Evolutionary conservation across 2,329 filamentous ascomycete genomes (phyloP).

Genomic region (Trichophyton benhamiae): DNA sequence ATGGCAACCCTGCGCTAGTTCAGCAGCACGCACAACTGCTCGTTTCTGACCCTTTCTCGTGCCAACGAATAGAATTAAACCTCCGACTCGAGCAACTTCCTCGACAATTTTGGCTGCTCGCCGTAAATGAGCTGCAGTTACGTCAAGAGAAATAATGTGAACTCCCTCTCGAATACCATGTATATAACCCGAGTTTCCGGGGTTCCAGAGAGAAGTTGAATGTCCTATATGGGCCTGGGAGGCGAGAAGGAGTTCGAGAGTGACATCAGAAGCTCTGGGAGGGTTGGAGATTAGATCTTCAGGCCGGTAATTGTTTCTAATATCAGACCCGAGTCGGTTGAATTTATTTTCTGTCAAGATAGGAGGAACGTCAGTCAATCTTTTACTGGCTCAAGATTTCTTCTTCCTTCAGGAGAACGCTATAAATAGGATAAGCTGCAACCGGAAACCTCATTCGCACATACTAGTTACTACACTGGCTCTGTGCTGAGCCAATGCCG

Average conservation of each 20-base stretch:
- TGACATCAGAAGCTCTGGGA: conserved; percentile 65
- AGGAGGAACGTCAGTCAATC: neutral
- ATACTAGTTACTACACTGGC: neutral
- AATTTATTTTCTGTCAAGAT: conserved; percentile 20
- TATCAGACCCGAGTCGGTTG: conserved; percentile 22
- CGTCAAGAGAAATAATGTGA: conserved; percentile 86
- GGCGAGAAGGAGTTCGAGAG: conserved; percentile 80
- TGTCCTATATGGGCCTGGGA: conserved; percentile 84
- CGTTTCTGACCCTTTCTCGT: conserved; percentile 71
- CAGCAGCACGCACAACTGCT: conserved; percentile 67
- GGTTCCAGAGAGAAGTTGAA: conserved; percentile 84
- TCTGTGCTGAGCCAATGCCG: neutral
- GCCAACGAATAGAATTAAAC: conserved; percentile 81
- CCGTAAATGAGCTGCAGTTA: conserved; percentile 78
- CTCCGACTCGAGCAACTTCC: conserved; percentile 69
- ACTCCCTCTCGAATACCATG: conserved; percentile 77
- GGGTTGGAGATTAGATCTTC: conserved; percentile 49
- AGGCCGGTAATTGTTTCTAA: conserved; percentile 22
- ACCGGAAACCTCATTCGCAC: neutral
- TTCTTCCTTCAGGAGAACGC: neutral
- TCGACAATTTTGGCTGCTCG: conserved; percentile 85
- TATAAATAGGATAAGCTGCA: neutral
- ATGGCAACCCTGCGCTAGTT: conserved; percentile 67
- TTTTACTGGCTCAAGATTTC: neutral
- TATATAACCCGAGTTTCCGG: conserved; percentile 86